These are phyloP conservation scores for Helenozyma rhizophorensis DNA, from an alignment of 805 yeast genomes.

Conservation along the genomic window DNA sequence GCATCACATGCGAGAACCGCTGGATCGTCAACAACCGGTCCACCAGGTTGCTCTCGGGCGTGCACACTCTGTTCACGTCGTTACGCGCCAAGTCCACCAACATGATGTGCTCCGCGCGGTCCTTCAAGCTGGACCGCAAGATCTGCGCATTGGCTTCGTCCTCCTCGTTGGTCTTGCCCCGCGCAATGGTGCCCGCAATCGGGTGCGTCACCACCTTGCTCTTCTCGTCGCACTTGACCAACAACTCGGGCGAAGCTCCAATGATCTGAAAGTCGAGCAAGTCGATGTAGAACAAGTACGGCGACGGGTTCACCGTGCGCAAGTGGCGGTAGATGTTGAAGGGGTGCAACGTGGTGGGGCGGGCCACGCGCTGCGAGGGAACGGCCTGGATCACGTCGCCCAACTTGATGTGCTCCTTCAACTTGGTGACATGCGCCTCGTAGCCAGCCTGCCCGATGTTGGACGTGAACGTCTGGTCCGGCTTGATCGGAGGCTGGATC, in stretches of 20 bases:
- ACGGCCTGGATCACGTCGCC: slow-evolving; percentile 98
- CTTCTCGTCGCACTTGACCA: slow-evolving; percentile 73
- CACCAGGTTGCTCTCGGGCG: slow-evolving; percentile 77
- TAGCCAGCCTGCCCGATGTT: slow-evolving; percentile 94
- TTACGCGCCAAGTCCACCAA: slow-evolving; percentile 96
- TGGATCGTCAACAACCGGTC: slow-evolving; percentile 88
- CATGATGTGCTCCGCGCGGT: slow-evolving; percentile 98
- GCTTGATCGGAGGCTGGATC: slow-evolving; percentile 65
- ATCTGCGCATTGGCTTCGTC: slow-evolving; percentile 79
- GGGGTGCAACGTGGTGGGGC: slow-evolving; percentile 94
- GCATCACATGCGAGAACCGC: slow-evolving; percentile 96
- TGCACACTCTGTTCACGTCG: slow-evolving; percentile 92
- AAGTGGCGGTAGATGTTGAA: slow-evolving; percentile 93
- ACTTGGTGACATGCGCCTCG: slow-evolving; percentile 68
- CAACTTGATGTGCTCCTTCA: slow-evolving; percentile 76
- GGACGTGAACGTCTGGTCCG: slow-evolving; percentile 69
- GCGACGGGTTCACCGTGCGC: slow-evolving; percentile 95
- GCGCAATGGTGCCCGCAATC: slow-evolving; percentile 91
- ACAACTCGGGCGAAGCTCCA: slow-evolving; percentile 95
- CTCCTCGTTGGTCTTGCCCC: slow-evolving; percentile 89
- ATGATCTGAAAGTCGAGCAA: slow-evolving; percentile 88
- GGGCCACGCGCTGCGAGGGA: slow-evolving; percentile 93
- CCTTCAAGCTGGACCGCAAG: slow-evolving; percentile 74
- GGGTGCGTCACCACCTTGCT: slow-evolving; percentile 90
- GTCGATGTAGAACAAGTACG: slow-evolving; percentile 92